Evolutionary conservation across 2,329 filamentous ascomycete genomes (phyloP), one percentile per base, ranked within the genome.

Genomic region (Diaporthe citrichinensis): DNA sequence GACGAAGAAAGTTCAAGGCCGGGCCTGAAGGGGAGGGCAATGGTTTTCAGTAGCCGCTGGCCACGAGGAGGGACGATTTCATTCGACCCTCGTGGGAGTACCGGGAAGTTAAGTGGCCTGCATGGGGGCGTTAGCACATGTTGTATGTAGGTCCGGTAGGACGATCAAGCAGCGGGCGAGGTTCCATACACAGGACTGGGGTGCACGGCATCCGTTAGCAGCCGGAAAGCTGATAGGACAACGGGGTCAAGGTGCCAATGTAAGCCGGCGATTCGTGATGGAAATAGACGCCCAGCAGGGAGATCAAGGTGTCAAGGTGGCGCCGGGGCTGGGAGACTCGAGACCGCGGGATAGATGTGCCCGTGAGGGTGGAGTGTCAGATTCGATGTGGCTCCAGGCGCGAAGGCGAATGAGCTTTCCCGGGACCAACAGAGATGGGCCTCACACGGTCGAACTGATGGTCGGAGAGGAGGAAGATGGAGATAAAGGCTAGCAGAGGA

Each of bases 11-110:
- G 78, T 39, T 80, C 80, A 79, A 78, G 71, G 74, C 78, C 78
- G 80, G 81, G 81, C 78, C 78, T 79, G 78, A 77, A 83, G 84
- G 86, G 87, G 86, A 83, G 82, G 82, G 81, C 78, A 82, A 81
- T 83, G 86, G 86, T 90, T 90, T 90, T 90, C 87, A 89, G 86
- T 86, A 83, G 84, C 81, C 85, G 84, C 83, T 83, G 82, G 80
- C 76, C 74, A 77, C 76, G 79, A 79, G 77, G 77, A 76, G 76
- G 80, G 79, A 74, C 79, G 83, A 81, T 80, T 62, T 81, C 79
- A 84, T 81, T 82, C 81, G 82, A 80, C 44, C 78, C 75, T 80
- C 78, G 75, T 75, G 77, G 78, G 77, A 71, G 76, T 62, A 67
- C 67, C 58, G 67, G 55, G 51, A 67, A 41, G 59, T 75, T 46